Base-by-base conservation (phyloP, 441 rosid species). In the Breynia disticha region DNA sequence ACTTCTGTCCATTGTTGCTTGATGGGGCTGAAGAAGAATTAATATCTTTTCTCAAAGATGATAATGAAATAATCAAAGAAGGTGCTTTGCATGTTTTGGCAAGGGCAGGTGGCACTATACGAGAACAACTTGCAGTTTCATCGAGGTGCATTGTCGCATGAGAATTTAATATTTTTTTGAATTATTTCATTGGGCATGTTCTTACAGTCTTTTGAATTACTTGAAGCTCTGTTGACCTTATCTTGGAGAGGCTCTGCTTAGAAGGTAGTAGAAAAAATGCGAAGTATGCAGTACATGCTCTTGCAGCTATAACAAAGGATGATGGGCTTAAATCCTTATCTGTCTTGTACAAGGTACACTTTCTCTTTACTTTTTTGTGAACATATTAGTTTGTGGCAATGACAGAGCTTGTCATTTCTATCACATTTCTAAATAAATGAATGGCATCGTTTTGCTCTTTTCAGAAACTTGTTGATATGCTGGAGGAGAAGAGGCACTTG, bases 181-280 rank as follows among this genome's bases (percentile, higher is more conserved):
- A 21, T 1, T 48, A 24, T 49, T 38, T 17, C n/a, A 55, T 64
- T 62, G 46, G 57, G 17, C 17, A 15, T 65, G 46, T 70, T 61
- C 60, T 80, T 53, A 73, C 59, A 41, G 46, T 35, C 46, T 37
- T 49, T 64, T 37, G 64, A 60, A 42, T 77, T 48, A 12, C 57
- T 45, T 77, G 65, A 81, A 95, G 99, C 75, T 86, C 99, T 8
- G 69, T 87, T 66, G 97, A 95, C 70, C 95, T 95, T 72, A 67
- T 86, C 58, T 61, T 95, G 78, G 99, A 95, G 78, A 83, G 73
- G 70, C 80, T 95, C 44, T 95, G 99, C 62, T 71, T 95, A 67
- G 97, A 95, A 81, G 97, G 99, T 52, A 95, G 84, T 66, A 85
- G 99, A 37, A 79, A 82, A 55, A 97, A 95, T 69, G 99, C 97